Percentiles rank a stretch among this genome's conserved stretches.
Conservation (phyloP, 345 rosid species). For the Lepidium didymum region DNA sequence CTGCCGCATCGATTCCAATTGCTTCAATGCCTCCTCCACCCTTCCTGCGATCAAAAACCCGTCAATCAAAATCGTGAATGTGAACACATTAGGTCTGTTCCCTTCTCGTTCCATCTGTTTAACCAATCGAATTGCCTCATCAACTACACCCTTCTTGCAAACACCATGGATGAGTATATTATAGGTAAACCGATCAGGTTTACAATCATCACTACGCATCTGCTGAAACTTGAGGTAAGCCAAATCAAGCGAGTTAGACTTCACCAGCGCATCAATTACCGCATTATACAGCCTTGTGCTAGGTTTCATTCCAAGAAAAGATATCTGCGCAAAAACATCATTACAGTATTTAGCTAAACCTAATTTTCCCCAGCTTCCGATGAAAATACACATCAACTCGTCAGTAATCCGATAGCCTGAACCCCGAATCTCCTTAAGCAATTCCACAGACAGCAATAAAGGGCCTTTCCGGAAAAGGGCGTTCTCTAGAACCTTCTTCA, state of each 20-base stretch:
- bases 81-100: constrained; percentile 60
- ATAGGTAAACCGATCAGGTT: constrained; percentile 82
- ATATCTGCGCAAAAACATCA: constrained; percentile 77
- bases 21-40: constrained; percentile 57
- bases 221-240: constrained; percentile 92
- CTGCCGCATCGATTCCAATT: constrained; percentile 49
- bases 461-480: constrained; percentile 60
- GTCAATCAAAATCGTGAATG: constrained; percentile 67
- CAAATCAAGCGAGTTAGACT: constrained; percentile 72
- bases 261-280: constrained; percentile 73
- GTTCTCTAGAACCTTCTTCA: constrained; percentile 45
- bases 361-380: constrained; percentile 87
- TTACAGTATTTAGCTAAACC: constrained; percentile 79
- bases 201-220: constrained; percentile 71
- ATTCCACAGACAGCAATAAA: constrained; percentile 55
- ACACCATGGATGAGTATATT: constrained; percentile 88
- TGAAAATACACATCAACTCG: constrained; percentile 64
- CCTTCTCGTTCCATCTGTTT: constrained; percentile 83
- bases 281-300: constrained; percentile 84
- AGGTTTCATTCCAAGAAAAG: constrained; percentile 63
- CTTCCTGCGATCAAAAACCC: constrained; percentile 74
- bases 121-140: constrained; percentile 73
- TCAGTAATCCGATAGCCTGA: constrained; percentile 56
- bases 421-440: constrained; percentile 51
- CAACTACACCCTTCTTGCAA: constrained; percentile 68